phyloP scores from a whole-genome alignment of 371 early-diverging fungal species.

The Mortierella sp. region DNA sequence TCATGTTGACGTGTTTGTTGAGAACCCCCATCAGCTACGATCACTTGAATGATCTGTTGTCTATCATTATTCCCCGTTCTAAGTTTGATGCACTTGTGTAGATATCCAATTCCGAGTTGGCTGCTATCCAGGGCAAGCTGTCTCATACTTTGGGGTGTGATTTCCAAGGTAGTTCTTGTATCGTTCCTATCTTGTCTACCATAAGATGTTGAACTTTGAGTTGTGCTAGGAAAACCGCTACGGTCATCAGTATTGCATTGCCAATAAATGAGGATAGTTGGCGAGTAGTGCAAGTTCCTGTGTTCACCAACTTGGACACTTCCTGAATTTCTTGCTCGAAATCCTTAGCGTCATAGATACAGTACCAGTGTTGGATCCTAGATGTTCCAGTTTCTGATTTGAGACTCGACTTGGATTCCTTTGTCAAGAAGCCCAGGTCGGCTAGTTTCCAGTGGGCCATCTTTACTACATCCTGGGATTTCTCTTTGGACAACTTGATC shows the following conservation, averaged over 20 bases:
- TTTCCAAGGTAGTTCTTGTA: constrained; percentile 31
- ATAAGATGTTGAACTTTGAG: constrained; percentile 11
- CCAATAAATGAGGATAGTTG: constrained; percentile 17
- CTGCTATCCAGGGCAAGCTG: constrained; percentile 31
- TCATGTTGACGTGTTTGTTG: constrained; percentile 33
- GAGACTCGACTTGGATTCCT: constrained; percentile 32
- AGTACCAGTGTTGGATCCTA: constrained; percentile 35
- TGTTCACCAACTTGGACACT: constrained; percentile 10
- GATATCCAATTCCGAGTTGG: constrained; percentile 16
- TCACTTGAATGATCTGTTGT: constrained; percentile 9
- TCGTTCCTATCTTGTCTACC: constrained; percentile 13
- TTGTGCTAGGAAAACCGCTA: constrained; percentile 12
- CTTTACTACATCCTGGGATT: background rate
- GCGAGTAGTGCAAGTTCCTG: background rate
- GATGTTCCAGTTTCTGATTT: constrained; percentile 29
- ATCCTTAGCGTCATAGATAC: background rate
- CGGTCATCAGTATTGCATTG: constrained; percentile 4
- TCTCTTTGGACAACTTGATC: background rate
- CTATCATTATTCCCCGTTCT: constrained; percentile 48
- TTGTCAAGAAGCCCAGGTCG: constrained; percentile 38
- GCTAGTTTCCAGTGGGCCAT: constrained; percentile 25
- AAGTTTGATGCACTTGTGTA: constrained; percentile 53
- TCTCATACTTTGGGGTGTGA: constrained; percentile 29
- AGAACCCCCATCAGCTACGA: constrained; percentile 15
- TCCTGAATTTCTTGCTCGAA: background rate